phyloP scores from a whole-genome alignment of 192 early-diverging fungal species.

The Coemansia sp. region DNA sequence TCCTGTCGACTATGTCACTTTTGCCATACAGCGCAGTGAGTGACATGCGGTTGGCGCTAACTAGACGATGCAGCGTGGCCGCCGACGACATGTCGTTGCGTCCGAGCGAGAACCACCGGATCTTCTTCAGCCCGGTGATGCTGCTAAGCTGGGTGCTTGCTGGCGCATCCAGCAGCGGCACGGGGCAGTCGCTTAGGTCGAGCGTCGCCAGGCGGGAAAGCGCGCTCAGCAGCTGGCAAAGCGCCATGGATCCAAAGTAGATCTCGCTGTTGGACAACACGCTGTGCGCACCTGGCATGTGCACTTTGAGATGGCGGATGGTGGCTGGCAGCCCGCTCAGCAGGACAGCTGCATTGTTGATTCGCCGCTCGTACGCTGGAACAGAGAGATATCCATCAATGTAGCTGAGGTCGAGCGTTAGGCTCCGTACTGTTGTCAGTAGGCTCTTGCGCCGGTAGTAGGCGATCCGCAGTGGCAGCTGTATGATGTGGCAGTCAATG shows the following conservation, averaged over 20 bases:
- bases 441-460: conserved; percentile 43
- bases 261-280: conserved; percentile 39
- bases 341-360: conserved; percentile 22
- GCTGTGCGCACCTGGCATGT: conserved; percentile 26
- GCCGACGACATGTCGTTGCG: conserved; percentile 53
- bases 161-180: conserved; percentile 15
- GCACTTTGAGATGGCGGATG: conserved; percentile 35
- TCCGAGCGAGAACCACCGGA: conserved; percentile 47
- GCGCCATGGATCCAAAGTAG: conserved; percentile 33
- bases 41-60: conserved; percentile 25
- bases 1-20: conserved; percentile 35
- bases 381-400: conserved; percentile 46
- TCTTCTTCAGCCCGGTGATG: conserved; percentile 20
- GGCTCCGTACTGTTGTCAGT: conserved; percentile 26
- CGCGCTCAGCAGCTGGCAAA: conserved; percentile 21
- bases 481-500: conserved; percentile 46
- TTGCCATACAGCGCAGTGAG: conserved; percentile 28
- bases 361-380: conserved; percentile 42
- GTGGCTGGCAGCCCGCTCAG: conserved; percentile 18
- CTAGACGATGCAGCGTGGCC: conserved; percentile 21
- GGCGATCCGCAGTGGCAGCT: conserved; percentile 44
- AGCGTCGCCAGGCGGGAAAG: conserved; percentile 30
- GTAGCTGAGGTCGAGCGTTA: conserved; percentile 46
- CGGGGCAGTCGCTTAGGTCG: conserved; percentile 49
- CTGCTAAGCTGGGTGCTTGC: conserved; percentile 3